Evolutionary conservation across 306 rosid genomes (phyloP).

Genomic region (Pueraria montana): DNA sequence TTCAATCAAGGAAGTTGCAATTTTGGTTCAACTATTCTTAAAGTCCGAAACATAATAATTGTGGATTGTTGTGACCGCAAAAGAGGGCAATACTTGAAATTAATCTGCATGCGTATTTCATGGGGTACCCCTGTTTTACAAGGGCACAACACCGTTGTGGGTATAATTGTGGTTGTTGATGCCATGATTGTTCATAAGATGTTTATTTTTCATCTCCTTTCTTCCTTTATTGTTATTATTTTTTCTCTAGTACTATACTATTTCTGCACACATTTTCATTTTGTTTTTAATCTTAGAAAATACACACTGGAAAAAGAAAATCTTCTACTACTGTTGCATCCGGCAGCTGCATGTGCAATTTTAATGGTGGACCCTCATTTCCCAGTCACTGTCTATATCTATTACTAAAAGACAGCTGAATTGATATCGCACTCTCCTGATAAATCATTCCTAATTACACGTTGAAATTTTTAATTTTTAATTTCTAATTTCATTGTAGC

Average conservation of each 20-base stretch:
- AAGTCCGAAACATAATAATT: slow-evolving; percentile 21
- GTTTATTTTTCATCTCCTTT: background rate
- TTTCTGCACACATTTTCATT: background rate
- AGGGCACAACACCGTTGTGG: background rate
- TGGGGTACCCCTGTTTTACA: background rate
- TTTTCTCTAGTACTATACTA: background rate
- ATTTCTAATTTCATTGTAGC: background rate
- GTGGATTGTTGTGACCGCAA: slow-evolving; percentile 33
- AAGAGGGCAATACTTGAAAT: slow-evolving; percentile 33
- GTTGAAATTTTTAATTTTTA: background rate
- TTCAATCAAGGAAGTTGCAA: background rate
- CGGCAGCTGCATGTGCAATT: slow-evolving; percentile 59
- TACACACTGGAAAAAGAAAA: background rate
- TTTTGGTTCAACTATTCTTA: background rate
- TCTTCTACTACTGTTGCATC: slow-evolving; percentile 2
- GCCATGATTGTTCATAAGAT: slow-evolving; percentile 8
- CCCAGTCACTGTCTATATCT: slow-evolving; percentile 52
- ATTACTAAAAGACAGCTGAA: slow-evolving; percentile 28
- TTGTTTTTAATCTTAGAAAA: background rate
- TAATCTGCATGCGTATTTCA: slow-evolving; percentile 36
- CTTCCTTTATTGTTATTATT: background rate
- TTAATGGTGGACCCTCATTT: slow-evolving; percentile 58
- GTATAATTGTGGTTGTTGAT: slow-evolving; percentile 16
- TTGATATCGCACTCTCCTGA: slow-evolving; percentile 14
- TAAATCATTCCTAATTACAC: slow-evolving; percentile 26